Evolutionary conservation across 2,329 filamentous ascomycete species (phyloP).

Genomic region (Botrytis hyacinthi): DNA sequence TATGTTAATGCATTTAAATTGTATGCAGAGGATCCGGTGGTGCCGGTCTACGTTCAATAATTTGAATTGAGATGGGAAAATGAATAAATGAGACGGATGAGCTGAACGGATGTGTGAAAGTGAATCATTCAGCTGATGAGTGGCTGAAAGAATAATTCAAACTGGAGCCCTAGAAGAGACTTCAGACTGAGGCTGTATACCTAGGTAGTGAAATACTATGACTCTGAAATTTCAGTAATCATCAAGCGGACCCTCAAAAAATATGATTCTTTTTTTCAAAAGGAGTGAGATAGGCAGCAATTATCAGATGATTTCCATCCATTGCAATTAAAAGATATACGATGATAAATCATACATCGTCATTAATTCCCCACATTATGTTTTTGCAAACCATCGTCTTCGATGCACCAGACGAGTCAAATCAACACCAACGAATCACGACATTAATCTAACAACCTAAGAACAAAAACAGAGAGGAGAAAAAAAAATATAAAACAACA

Average conservation of each 20-base stretch:
- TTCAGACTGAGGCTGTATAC: fast-evolving
- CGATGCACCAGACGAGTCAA: background rate
- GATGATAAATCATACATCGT: background rate
- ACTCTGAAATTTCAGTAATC: background rate
- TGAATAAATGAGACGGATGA: background rate
- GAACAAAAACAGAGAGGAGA: background rate
- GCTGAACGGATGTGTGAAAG: background rate
- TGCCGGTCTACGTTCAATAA: constrained; percentile 27
- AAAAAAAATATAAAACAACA: background rate
- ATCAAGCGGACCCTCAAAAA: background rate
- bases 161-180: background rate
- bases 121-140: background rate
- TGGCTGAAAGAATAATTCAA: background rate
- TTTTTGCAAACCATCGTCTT: background rate
- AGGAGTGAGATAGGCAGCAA: background rate
- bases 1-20: constrained; percentile 35
- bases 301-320: background rate
- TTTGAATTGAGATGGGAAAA: background rate
- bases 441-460: background rate
- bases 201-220: background rate
- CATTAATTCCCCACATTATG: background rate
- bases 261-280: no score
- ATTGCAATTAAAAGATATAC: background rate
- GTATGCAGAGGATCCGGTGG: constrained; percentile 33
- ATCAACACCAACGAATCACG: background rate